Percentiles rank a stretch among this genome's conserved stretches.
Conservation (phyloP, 495 filamentous ascomycete species). For the Lophiotrema nucula region DNA sequence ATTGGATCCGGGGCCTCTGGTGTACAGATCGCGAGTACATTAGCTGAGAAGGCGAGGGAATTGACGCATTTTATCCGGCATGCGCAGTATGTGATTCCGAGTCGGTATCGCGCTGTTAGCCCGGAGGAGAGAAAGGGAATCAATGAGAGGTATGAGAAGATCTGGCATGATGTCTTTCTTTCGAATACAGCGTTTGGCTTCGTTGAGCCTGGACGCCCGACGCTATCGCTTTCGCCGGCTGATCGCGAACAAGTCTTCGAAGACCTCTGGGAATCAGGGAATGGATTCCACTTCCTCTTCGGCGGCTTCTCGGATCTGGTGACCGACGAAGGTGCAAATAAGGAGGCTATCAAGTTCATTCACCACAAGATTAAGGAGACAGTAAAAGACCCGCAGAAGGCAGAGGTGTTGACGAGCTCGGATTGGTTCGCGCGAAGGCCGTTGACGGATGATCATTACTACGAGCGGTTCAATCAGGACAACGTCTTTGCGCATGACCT, state of each 20-base stretch:
- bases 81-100: neutral
- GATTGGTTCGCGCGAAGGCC: conserved; percentile 28
- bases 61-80: neutral
- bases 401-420: conserved; percentile 27
- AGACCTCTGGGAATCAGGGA: conserved; percentile 32
- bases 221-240: neutral
- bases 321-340: conserved; percentile 35
- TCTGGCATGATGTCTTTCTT: neutral
- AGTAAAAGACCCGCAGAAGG: conserved; percentile 35
- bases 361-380: conserved; percentile 30
- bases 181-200: neutral
- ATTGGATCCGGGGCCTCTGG: conserved; percentile 10
- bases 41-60: neutral
- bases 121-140: neutral
- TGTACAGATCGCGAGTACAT: neutral
- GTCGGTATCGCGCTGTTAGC: neutral
- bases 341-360: conserved; percentile 35
- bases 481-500: neutral
- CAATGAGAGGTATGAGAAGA: neutral
- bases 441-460: neutral
- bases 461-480: neutral
- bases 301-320: conserved; percentile 38
- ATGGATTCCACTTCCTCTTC: conserved; percentile 36
- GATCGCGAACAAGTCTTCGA: conserved; percentile 37
- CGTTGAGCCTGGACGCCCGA: neutral